Evolutionary conservation across 192 early-diverging fungal species (phyloP), one percentile per base, ranked within the genome.

Genomic region (Backusella liffmaniae): DNA sequence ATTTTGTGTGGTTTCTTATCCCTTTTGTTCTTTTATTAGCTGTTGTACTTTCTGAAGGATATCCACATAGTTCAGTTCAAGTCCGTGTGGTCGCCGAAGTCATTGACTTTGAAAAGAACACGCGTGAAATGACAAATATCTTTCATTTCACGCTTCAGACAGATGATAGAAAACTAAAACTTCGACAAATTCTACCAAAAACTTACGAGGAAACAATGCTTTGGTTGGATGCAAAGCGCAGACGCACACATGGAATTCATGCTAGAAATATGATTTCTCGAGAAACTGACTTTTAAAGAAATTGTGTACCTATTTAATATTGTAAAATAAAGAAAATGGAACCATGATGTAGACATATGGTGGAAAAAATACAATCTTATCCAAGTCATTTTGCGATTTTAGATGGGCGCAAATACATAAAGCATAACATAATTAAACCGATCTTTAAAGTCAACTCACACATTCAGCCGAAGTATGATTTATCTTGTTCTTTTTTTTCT

Each of bases 141-240:
- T 98, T 98, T 75, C 89, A 94, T 81, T 94, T 97, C 73, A 96
- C 94, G 46, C 95, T 98, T 76, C 70, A 42, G 13, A 34, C 67
- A 46, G 56, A 59, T 10, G 53, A 62, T 26, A 34, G 67, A 32
- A 37, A 65, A 44, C 85, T 92, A 18, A 59, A 59, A 1, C 56
- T 59, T 59, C 84, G 85, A 13, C 86, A 88, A 35, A 80, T 96
- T n/a, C 82, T 97, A 72, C 96, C 96, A 18, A 81, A 86, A 59
- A 90, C 91, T 6, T 98, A 98, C 77, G 90, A 88, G 65, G 95
- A 98, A 65, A 87, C 85, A 74, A 92, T 96, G 88, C 81, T 90
- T 70, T 96, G 89, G 56, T 66, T 96, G 5, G 94, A 96, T 59
- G 56, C 56, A 9, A 59, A 59, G 23, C 56, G 56, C 18, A 59